Percentiles rank a stretch among this genome's conserved stretches.
Conservation (phyloP, 176 grass and related monocot genomes). For the Aegilops umbellulata region DNA sequence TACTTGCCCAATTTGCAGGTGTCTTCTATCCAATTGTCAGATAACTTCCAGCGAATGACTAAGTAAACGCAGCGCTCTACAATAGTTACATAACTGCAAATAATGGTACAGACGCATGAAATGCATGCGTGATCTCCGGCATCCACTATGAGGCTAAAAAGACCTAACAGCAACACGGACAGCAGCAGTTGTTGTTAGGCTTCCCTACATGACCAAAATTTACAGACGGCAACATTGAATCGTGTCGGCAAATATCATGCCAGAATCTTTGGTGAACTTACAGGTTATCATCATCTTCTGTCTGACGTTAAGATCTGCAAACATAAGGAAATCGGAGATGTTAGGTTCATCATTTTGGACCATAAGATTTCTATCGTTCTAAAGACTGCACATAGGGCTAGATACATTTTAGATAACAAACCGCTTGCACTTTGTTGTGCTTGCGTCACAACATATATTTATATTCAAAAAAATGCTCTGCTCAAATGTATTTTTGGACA, state of each 20-base stretch:
- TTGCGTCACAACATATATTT: not conserved
- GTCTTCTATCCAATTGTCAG: conserved; percentile 52
- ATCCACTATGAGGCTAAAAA: conserved; percentile 32
- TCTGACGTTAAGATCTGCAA: conserved; percentile 41
- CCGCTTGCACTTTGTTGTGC: not conserved
- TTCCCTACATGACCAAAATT: conserved; percentile 54
- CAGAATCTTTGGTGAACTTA: conserved; percentile 39
- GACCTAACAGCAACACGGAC: conserved; percentile 1
- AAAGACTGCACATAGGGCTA: conserved; percentile 10
- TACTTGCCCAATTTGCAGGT: conserved; percentile 31
- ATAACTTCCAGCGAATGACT: conserved; percentile 41
- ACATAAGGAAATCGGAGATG: not conserved
- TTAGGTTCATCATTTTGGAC: conserved; percentile 9
- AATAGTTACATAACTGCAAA: conserved; percentile 50
- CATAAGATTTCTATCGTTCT: not conserved
- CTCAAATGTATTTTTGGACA: not conserved
- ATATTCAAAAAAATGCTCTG: not conserved
- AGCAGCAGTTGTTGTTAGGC: conserved; percentile 36
- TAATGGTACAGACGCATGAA: conserved; percentile 43
- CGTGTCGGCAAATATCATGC: conserved; percentile 14
- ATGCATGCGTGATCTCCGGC: conserved; percentile 9
- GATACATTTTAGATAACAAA: conserved; percentile 15
- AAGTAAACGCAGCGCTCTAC: conserved; percentile 47
- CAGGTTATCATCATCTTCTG: conserved; percentile 29
- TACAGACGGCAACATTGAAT: conserved; percentile 37